Conservation (phyloP, 176 grass and related monocot genomes). For the Musa acuminata region DNA sequence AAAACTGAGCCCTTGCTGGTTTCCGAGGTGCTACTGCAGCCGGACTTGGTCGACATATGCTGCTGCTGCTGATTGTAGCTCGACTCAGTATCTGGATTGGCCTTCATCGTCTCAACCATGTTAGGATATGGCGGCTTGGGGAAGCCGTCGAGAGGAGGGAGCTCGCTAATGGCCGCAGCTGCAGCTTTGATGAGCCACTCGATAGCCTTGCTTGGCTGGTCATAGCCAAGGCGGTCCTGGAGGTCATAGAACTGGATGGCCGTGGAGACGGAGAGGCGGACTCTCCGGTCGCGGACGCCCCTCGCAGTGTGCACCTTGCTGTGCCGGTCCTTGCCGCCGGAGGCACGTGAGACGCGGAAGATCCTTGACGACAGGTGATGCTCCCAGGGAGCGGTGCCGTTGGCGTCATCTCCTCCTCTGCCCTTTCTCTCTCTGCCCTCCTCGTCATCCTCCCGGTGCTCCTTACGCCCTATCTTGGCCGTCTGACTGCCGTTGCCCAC, state of each 20-base stretch:
- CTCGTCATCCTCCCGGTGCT: conserved; percentile 9
- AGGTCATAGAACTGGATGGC: conserved; percentile 25
- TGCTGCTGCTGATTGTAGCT: conserved; percentile 16
- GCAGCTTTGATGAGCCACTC: conserved; percentile 18
- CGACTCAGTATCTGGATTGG: neutral
- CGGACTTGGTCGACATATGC: conserved; percentile 23
- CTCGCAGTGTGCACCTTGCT: conserved; percentile 21
- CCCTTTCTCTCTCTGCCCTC: neutral
- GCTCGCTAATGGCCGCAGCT: neutral
- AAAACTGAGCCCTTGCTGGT: conserved; percentile 26
- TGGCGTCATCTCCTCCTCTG: neutral
- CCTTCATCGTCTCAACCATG: neutral
- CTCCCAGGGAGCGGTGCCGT: neutral
- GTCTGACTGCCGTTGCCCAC: neutral
- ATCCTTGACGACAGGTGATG: conserved; percentile 6
- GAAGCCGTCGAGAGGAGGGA: conserved; percentile 3
- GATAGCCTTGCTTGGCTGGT: conserved; percentile 24
- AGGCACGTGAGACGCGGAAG: conserved; percentile 3
- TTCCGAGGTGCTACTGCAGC: conserved; percentile 26
- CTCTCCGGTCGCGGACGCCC: conserved; percentile 12
- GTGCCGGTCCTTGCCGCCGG: conserved; percentile 19
- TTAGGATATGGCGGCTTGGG: neutral
- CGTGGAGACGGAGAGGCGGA: conserved; percentile 15
- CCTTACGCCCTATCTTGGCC: conserved; percentile 3
- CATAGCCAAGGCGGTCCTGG: conserved; percentile 20